These are phyloP conservation scores for Leccinum pellstonianum DNA, from an alignment of 768 basidiomycete genomes.

Conservation along the genomic window DNA sequence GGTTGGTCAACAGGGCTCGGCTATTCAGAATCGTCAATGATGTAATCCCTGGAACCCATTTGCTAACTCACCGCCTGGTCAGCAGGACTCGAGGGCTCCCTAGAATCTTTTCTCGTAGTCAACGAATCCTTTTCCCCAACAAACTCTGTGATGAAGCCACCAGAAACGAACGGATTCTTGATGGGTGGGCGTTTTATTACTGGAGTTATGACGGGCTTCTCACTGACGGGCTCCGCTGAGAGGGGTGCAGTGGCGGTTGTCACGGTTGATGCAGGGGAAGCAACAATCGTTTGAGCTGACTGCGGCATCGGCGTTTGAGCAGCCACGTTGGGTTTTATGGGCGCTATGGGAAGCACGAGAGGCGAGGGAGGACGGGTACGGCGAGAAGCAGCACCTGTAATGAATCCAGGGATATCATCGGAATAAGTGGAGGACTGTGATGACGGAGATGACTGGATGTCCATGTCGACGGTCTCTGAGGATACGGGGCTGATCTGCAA, in stretches of 20 bases:
- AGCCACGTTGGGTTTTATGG: constrained; percentile 7
- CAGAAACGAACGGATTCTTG: constrained; percentile 49
- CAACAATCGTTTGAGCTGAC: constrained; percentile 15
- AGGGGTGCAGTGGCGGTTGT: constrained; percentile 10
- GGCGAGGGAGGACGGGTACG: constrained; percentile 26
- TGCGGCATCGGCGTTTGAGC: constrained; percentile 16
- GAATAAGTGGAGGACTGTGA: constrained; percentile 21
- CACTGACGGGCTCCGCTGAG: constrained; percentile 5
- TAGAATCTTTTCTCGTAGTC: constrained; percentile 21
- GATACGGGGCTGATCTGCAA: constrained; percentile 32
- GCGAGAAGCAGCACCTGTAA: constrained; percentile 31
- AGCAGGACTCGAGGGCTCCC: constrained; percentile 15
- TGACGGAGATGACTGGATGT: constrained; percentile 35
- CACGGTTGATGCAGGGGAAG: constrained; percentile 21
- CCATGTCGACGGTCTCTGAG: constrained; percentile 36
- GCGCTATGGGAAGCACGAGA: constrained; percentile 23
- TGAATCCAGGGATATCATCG: constrained; percentile 35
- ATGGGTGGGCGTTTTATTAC: constrained; percentile 21
- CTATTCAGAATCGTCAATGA: constrained; percentile 12
- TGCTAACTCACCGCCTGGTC: constrained; percentile 16
- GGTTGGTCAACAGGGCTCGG: constrained; percentile 14
- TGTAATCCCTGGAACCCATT: background rate
- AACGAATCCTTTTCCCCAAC: constrained; percentile 29
- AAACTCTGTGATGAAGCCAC: constrained; percentile 49
- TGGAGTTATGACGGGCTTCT: constrained; percentile 11